Base-by-base conservation (phyloP, 805 yeast genomes). In the Cyberlindnera euphorbiae region DNA sequence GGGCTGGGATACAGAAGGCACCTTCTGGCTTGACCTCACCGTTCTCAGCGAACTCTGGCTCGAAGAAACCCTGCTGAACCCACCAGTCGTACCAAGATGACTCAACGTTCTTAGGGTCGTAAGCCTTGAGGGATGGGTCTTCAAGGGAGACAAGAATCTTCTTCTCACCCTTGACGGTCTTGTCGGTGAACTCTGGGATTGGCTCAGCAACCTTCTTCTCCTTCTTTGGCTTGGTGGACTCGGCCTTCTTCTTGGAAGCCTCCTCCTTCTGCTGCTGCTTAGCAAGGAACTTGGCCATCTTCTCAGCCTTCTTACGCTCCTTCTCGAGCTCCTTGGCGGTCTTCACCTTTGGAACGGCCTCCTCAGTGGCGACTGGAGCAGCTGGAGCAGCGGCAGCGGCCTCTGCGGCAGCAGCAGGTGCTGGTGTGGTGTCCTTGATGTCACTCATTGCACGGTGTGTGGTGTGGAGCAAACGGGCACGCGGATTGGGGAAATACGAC, bases 71-170 rank as follows among this genome's bases (percentile, higher is more conserved):
- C 62, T 85, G 73, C 53, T 82, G 71, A 42, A 76, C 82, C 98
- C 98, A 93, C 97, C 98, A 93, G 14, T 75, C 77, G 64, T 90
- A 90, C 98, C 98, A 93, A 11, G 96, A 85, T 38, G 94, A 82
- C 65, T 93, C 98, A 32, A 93, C 97, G 51, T 81, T 82, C 51
- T 77, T 75, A 23, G 98, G 98, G 54, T 77, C 84, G 63, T 93
- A 93, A 8, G 97, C 90, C 63, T 93, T 89, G 59, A 93, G 77
- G 15, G 97, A 79, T 16, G 96, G 89, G 58, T 89, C 95, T 28
- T 90, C 96, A 35, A 93, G 73, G 24, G 87, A 74, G n/a, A 78
- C 82, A 40, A 93, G 74, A 23, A 80, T 63, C 67, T 93, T 93
- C 77, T 90, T 93, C 53, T 88, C 95, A 44, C 98, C 98, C 3